Evolutionary conservation across 768 basidiomycete species (phyloP).

Genomic region (Agrocybe pediades): DNA sequence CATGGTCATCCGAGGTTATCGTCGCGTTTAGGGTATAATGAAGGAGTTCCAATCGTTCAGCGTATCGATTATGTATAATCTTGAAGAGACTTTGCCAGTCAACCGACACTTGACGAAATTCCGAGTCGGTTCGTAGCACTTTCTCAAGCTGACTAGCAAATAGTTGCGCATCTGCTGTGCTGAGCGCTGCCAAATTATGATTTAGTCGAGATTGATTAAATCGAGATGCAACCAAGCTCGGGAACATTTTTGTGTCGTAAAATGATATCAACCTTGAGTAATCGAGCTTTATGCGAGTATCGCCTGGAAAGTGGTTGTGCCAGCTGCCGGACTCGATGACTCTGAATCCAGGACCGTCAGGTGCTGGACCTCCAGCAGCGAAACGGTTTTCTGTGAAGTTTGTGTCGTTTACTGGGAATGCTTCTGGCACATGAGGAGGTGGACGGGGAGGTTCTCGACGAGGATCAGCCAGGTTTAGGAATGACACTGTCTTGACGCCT

Average conservation of each 20-base stretch:
- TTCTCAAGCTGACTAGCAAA: slow-evolving; percentile 27
- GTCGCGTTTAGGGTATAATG: slow-evolving; percentile 34
- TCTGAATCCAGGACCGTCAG: slow-evolving; percentile 6
- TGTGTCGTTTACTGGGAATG: neutral
- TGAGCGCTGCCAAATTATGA: slow-evolving; percentile 37
- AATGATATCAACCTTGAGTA: slow-evolving; percentile 42
- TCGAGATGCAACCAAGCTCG: slow-evolving; percentile 34
- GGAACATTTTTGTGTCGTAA: slow-evolving; percentile 41
- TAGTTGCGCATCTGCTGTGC: slow-evolving; percentile 22
- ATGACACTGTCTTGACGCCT: slow-evolving; percentile 41
- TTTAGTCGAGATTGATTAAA: slow-evolving; percentile 31
- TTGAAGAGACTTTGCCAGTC: slow-evolving; percentile 46
- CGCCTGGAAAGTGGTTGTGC: slow-evolving; percentile 46
- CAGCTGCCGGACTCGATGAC: slow-evolving; percentile 38
- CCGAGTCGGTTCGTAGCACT: slow-evolving; percentile 18
- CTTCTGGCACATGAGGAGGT: neutral
- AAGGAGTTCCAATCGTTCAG: slow-evolving; percentile 40
- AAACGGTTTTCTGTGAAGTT: neutral
- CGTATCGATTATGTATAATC: slow-evolving; percentile 42
- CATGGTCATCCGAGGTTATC: slow-evolving; percentile 7
- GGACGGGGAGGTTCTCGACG: slow-evolving; percentile 1
- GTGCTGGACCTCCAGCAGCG: neutral
- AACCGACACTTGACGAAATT: slow-evolving; percentile 32
- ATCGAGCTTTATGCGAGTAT: slow-evolving; percentile 43
- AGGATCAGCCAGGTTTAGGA: slow-evolving; percentile 16